Percentiles rank a stretch among this genome's conserved stretches.
Conservation (phyloP, 1,284 basidiomycete species). For the Ceratobasidium sp. region DNA sequence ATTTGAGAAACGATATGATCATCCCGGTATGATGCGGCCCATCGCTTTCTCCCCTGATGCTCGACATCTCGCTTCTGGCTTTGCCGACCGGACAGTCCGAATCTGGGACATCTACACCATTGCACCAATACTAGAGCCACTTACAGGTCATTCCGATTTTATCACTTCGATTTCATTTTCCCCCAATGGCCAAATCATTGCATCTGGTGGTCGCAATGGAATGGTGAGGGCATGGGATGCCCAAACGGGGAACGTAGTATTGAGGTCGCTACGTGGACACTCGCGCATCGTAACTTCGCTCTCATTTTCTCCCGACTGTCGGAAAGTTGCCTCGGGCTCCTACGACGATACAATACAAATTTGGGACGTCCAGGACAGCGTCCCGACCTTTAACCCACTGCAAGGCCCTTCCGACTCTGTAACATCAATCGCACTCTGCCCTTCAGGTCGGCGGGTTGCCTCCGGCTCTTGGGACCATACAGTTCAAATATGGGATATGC, state of each 20-base stretch:
- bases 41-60: too few relatives aligned
- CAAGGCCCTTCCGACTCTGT: background rate
- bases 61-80: slow-evolving; percentile 16
- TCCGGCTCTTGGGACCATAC: background rate
- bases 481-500: background rate
- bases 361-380: background rate
- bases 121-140: background rate
- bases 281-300: background rate
- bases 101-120: slow-evolving; percentile 43
- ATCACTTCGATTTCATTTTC: slow-evolving; percentile 28
- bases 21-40: too few relatives aligned
- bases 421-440: background rate
- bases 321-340: background rate
- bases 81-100: slow-evolving; percentile 1
- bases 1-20: too few relatives aligned
- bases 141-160: background rate
- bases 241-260: too few relatives aligned
- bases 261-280: background rate
- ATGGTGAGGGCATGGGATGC: slow-evolving; percentile 18
- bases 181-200: background rate
- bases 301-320: background rate
- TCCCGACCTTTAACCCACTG: background rate
- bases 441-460: background rate
- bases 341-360: background rate
- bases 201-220: background rate